These are phyloP conservation scores for Cinnamomum micranthum DNA, from an alignment of 164 flowering plant genomes.

Conservation along the genomic window DNA sequence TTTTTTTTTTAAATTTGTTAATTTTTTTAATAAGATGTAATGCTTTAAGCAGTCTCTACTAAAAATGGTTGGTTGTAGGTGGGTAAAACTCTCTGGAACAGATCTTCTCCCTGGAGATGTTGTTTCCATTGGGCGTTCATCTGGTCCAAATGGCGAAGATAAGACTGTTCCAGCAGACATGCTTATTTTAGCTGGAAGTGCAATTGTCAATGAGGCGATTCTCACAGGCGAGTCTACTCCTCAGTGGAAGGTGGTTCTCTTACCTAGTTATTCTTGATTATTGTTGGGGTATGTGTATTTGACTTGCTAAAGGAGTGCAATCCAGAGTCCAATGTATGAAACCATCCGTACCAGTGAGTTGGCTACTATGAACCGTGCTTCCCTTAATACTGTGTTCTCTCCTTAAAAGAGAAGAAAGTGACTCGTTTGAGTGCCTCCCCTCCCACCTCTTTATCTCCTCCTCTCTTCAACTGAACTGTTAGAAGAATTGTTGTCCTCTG, in stretches of 20 bases:
- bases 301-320: background rate
- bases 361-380: too few relatives aligned
- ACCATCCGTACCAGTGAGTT: too few relatives aligned
- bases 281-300: background rate
- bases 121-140: conserved; percentile 87
- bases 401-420: too few relatives aligned
- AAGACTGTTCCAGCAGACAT: conserved; percentile 95
- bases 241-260: conserved; percentile 90
- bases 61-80: conserved; percentile 41
- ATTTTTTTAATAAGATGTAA: background rate
- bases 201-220: conserved; percentile 97
- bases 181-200: conserved; percentile 96
- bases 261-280: conserved; percentile 4
- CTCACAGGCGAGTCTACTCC: conserved; percentile 99
- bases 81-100: conserved; percentile 86
- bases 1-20: background rate
- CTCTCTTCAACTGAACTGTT: too few relatives aligned
- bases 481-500: too few relatives aligned
- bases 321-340: too few relatives aligned
- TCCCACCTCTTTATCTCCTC: too few relatives aligned
- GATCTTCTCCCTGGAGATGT: conserved; percentile 97
- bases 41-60: conserved; percentile 2
- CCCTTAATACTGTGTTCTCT: too few relatives aligned
- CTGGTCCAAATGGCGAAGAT: conserved; percentile 81
- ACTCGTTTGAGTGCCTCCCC: too few relatives aligned